Conservation (phyloP, 805 yeast species). For the Gaillardinia entomophila region DNA sequence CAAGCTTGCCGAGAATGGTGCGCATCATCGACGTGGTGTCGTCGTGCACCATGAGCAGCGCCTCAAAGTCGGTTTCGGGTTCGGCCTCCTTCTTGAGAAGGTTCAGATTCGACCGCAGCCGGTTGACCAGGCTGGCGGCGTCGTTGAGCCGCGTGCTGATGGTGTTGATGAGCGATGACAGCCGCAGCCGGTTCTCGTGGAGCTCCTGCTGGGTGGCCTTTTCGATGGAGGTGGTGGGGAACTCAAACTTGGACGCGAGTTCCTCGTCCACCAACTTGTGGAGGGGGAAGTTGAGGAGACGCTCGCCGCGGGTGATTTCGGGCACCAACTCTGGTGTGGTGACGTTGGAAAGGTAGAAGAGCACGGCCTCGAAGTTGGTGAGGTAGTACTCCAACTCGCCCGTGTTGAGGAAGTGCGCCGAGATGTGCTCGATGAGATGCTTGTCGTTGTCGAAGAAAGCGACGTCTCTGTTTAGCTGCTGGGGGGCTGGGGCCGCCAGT, state of each 20-base stretch:
- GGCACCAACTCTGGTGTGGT: constrained; percentile 22
- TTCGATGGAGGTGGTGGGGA: constrained; percentile 11
- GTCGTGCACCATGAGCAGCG: constrained; percentile 7
- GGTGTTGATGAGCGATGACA: constrained; percentile 33
- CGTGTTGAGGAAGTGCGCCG: constrained; percentile 22
- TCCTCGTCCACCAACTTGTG: constrained; percentile 26
- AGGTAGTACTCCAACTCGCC: constrained; percentile 35
- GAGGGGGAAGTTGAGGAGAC: constrained; percentile 17
- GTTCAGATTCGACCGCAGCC: constrained; percentile 31
- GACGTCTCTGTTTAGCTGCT: constrained; percentile 1
- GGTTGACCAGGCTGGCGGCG: constrained; percentile 15
- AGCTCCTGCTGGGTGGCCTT: constrained; percentile 2
- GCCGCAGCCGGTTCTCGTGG: constrained; percentile 22
- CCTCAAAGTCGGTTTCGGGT: constrained; percentile 12
- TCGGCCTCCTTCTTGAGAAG: constrained; percentile 19
- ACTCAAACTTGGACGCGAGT: constrained; percentile 17
- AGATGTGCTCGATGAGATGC: constrained; percentile 22
- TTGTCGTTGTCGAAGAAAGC: constrained; percentile 26
- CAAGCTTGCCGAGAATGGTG: constrained; percentile 29
- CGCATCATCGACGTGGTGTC: constrained; percentile 26
- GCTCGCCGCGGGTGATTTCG: constrained; percentile 1
- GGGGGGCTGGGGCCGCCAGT: neutral
- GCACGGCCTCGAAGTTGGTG: constrained; percentile 38
- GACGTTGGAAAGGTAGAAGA: constrained; percentile 30
- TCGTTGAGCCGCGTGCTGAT: constrained; percentile 26